Evolutionary conservation across 352 stramenopile species (phyloP).

Genomic region (Phytophthora europaea): DNA sequence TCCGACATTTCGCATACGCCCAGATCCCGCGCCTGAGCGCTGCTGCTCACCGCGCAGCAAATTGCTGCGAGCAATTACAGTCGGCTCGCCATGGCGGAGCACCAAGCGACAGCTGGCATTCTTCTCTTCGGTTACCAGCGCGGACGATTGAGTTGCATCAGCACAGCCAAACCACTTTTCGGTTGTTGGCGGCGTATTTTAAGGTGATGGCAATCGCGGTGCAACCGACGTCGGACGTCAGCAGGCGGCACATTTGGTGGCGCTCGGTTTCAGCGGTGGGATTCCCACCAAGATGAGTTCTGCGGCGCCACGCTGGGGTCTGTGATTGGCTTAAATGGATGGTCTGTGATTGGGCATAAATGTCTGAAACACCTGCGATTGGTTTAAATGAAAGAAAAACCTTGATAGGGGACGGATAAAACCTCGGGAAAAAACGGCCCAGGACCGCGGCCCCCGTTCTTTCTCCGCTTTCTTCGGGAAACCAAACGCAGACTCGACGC

Average conservation of each 20-base stretch:
- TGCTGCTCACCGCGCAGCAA: not conserved
- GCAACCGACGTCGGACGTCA: not conserved
- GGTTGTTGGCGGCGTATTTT: not conserved
- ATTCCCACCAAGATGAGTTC: not conserved
- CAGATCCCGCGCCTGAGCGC: not conserved
- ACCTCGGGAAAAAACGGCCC: slow-evolving; percentile 12
- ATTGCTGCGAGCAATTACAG: not conserved
- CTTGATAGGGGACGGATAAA: slow-evolving; percentile 9
- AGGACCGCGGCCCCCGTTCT: slow-evolving; percentile 20
- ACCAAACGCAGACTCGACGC: slow-evolving; percentile 36
- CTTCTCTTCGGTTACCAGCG: not conserved
- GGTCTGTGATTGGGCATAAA: not conserved
- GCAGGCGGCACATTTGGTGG: not conserved
- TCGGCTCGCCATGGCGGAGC: not conserved
- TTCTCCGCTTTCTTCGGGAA: slow-evolving; percentile 30
- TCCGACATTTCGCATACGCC: slow-evolving; percentile 2
- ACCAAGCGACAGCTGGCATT: not conserved
- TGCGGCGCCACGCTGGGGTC: slow-evolving; percentile 29
- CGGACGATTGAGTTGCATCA: not conserved
- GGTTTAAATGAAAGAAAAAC: slow-evolving; percentile 24
- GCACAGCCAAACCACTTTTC: too few species aligned
- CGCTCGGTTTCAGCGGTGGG: not conserved
- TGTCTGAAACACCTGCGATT: slow-evolving; percentile 18
- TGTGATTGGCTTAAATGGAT: slow-evolving; percentile 36
- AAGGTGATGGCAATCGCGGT: not conserved